phyloP scores from a whole-genome alignment of 805 yeast species.

The Candida germanica region DNA sequence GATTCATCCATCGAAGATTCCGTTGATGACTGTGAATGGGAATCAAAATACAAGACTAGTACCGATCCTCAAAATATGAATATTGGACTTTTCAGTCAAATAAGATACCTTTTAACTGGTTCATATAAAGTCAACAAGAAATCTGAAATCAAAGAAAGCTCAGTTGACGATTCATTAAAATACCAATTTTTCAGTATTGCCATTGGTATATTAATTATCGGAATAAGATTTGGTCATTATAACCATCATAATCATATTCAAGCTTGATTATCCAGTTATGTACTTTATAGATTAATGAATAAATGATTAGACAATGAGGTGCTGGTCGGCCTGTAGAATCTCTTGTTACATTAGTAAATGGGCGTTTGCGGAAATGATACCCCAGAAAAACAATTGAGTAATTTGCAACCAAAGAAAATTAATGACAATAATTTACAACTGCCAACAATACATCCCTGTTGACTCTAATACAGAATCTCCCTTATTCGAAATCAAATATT shows the following conservation, averaged over 20 bases:
- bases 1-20: slow-evolving; percentile 8
- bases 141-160: slow-evolving; percentile 17
- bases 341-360: too few species aligned
- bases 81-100: slow-evolving; percentile 31
- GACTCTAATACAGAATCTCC: too few species aligned
- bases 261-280: background rate
- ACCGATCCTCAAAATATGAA: slow-evolving; percentile 14
- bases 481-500: too few species aligned
- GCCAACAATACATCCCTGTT: too few species aligned
- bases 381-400: too few species aligned
- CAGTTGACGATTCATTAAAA: slow-evolving; percentile 40
- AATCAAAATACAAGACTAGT: slow-evolving; percentile 9
- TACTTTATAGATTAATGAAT: slow-evolving; percentile 10
- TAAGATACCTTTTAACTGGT: slow-evolving; percentile 34
- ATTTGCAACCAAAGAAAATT: too few species aligned
- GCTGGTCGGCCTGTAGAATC: too few species aligned
- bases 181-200: slow-evolving; percentile 42
- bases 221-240: slow-evolving; percentile 32
- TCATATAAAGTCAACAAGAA: slow-evolving; percentile 9
- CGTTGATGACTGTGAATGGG: slow-evolving; percentile 11
- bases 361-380: too few species aligned
- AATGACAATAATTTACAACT: too few species aligned
- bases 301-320: too few species aligned
- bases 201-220: slow-evolving; percentile 40
- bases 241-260: slow-evolving; percentile 10